These are phyloP conservation scores for Daldinia sp. DNA, from an alignment of 2,329 filamentous ascomycete species.

Conservation along the genomic window DNA sequence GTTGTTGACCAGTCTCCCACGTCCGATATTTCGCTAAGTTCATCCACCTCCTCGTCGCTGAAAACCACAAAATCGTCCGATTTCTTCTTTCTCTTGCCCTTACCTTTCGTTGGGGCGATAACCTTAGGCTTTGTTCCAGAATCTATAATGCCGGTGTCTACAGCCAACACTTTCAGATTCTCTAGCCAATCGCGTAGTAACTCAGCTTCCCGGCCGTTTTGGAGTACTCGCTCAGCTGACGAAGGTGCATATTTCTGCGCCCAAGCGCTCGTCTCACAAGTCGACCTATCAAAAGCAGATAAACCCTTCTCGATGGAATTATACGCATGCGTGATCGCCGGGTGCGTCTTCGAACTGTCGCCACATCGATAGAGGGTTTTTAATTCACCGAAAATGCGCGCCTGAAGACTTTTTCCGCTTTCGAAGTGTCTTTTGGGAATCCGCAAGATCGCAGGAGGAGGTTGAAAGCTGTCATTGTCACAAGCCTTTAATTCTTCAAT, in stretches of 20 bases:
- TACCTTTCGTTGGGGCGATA: slow-evolving; percentile 63
- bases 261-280: slow-evolving; percentile 82
- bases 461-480: slow-evolving; percentile 57
- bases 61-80: slow-evolving; percentile 84
- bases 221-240: slow-evolving; percentile 78
- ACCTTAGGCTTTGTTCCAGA: slow-evolving; percentile 51
- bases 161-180: slow-evolving; percentile 79
- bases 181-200: slow-evolving; percentile 86
- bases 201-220: slow-evolving; percentile 75
- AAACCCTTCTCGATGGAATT: slow-evolving; percentile 69
- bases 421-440: slow-evolving; percentile 69
- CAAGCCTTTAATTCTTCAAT: slow-evolving; percentile 52
- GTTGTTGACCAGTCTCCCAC: slow-evolving; percentile 61
- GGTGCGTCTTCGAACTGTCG: slow-evolving; percentile 58
- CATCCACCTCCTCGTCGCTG: slow-evolving; percentile 78
- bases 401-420: slow-evolving; percentile 66
- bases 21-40: slow-evolving; percentile 76
- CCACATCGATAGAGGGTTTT: slow-evolving; percentile 47
- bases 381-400: slow-evolving; percentile 61
- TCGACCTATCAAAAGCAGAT: slow-evolving; percentile 83
- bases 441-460: slow-evolving; percentile 63
- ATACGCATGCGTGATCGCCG: slow-evolving; percentile 71
- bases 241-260: slow-evolving; percentile 85
- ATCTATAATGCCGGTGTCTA: slow-evolving; percentile 70
- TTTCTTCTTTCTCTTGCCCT: slow-evolving; percentile 79